Base-by-base conservation (phyloP, 2,329 filamentous ascomycete genomes). In the Hypoxylon rubiginosum region DNA sequence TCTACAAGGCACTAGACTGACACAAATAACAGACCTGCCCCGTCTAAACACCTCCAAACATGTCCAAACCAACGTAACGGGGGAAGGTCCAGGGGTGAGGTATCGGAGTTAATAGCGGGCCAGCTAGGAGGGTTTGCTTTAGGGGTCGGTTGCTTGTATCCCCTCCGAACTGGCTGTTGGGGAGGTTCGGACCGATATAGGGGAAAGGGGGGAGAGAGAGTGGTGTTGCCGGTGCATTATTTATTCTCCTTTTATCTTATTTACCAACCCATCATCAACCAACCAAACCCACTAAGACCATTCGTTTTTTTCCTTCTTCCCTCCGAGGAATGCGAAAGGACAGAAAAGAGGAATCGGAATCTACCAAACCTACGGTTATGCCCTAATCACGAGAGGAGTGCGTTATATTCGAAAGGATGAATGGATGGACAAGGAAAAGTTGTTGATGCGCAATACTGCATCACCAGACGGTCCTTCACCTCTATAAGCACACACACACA, bases 1-100 rank as follows among this genome's bases (percentile, higher is more conserved):
- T n/a, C n/a, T 19, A 43, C 17, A 8, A 41, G 10, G 17, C 11
- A 26, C 13, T n/a, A 17, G 34, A 39, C 24, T 11, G 30, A 36
- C 32, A 26, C 55, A 57, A 52, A 45, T 7, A 26, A 24, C n/a
- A 70, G 67, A 70, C 67, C 52, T 70, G 67, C 65, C 67, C 67
- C 49, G 67, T 63, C 53, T 70, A 70, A 70, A 52, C 59, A 4
- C 45, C 34, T 9, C 24, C 51, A 41, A 48, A 51, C 45, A 51
- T 50, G 50, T 30, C n/a, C 34, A 52, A 8, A 15, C 26, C 34
- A 51, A 11, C 19, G 21, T 34, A 48, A 52, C 32, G 26, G 45
- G 39, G 19, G 46, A 9, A 7, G 24, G 10, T 10, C 21, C n/a
- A n/a, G n/a, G n/a, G n/a, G n/a, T n/a, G n/a, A n/a, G n/a, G n/a